These are phyloP conservation scores for Neolentinus lepideus DNA, from an alignment of 1,284 basidiomycete genomes.

Conservation along the genomic window DNA sequence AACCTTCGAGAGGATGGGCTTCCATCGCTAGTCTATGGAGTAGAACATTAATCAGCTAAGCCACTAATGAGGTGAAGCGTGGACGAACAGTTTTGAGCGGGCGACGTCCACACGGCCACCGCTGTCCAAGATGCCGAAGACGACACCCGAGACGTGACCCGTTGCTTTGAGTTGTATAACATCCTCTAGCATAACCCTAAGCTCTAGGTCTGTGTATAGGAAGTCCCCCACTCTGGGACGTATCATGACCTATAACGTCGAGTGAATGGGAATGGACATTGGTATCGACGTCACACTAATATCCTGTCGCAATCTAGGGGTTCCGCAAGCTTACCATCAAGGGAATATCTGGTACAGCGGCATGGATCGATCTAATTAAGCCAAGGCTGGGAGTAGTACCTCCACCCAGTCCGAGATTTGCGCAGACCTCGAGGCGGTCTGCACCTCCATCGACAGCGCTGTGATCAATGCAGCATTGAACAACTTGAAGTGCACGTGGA, in stretches of 20 bases:
- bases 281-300: background rate
- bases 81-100: conserved; percentile 27
- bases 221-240: conserved; percentile 76
- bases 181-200: conserved; percentile 69
- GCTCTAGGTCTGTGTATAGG: conserved; percentile 55
- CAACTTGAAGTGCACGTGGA: background rate
- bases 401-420: conserved; percentile 63
- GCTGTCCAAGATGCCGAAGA: conserved; percentile 56
- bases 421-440: conserved; percentile 73
- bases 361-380: conserved; percentile 49
- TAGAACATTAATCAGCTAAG: conserved; percentile 3
- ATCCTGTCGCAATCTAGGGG: no score
- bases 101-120: conserved; percentile 56
- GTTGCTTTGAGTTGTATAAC: conserved; percentile 51
- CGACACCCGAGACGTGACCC: conserved; percentile 53
- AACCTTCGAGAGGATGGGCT: conserved; percentile 59
- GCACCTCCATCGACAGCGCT: conserved; percentile 67
- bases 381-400: conserved; percentile 76
- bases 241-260: conserved; percentile 58
- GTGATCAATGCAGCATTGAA: conserved; percentile 7
- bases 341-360: conserved; percentile 36
- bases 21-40: conserved; percentile 45
- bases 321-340: conserved; percentile 59
- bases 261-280: background rate
- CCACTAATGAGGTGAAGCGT: conserved; percentile 12